These are phyloP conservation scores for Thermomucor indicae-seudaticae DNA, from an alignment of 371 early-diverging fungal species.

Conservation along the genomic window DNA sequence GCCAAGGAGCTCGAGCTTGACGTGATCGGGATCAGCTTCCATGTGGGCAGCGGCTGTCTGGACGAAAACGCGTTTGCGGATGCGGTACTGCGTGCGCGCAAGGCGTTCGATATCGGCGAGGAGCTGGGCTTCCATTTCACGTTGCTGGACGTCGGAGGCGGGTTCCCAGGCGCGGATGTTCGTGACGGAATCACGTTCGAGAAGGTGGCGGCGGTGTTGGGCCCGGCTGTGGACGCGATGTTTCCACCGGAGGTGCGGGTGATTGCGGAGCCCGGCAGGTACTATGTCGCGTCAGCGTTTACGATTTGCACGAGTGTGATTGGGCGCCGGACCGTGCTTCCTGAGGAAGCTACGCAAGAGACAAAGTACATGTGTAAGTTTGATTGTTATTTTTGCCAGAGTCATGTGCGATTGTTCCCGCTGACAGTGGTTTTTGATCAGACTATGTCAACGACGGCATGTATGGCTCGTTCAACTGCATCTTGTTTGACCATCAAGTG, in stretches of 20 bases:
- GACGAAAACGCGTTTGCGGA: constrained; percentile 89
- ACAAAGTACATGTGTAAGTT: constrained; percentile 80
- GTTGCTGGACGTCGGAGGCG: constrained; percentile 95
- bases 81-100: constrained; percentile 81
- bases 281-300: constrained; percentile 92
- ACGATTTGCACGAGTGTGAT: constrained; percentile 89
- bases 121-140: constrained; percentile 72
- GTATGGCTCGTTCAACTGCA: constrained; percentile 97
- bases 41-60: constrained; percentile 94
- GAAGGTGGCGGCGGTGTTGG: constrained; percentile 77
- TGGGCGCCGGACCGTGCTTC: constrained; percentile 72
- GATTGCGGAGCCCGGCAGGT: constrained; percentile 98
- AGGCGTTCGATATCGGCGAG: constrained; percentile 83
- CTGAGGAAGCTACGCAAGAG: constrained; percentile 10
- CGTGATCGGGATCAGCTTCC: constrained; percentile 93
- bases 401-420: no score
- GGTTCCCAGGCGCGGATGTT: constrained; percentile 90
- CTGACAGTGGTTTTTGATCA: no score
- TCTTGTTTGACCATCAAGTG: constrained; percentile 93
- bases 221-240: constrained; percentile 70
- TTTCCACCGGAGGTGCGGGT: constrained; percentile 78
- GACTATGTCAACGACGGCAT: constrained; percentile 97
- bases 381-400: no score
- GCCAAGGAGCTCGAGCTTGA: constrained; percentile 79
- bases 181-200: constrained; percentile 76